Percentiles rank a stretch among this genome's conserved stretches.
Conservation (phyloP, 139 green algal species). For the Yamagishiella unicocca region DNA sequence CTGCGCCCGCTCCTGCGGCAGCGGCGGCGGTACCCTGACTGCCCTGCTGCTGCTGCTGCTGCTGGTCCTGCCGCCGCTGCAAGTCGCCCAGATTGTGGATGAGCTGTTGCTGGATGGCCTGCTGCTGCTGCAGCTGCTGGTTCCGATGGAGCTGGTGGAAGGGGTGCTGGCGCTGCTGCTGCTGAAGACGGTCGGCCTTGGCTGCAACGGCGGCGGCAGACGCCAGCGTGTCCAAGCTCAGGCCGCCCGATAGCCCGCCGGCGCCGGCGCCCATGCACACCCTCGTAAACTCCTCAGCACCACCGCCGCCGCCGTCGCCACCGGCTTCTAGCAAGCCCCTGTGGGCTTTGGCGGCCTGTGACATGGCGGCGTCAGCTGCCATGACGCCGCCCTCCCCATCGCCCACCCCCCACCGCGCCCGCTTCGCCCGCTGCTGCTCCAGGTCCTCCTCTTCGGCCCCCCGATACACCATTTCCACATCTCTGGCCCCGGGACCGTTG, state of each 20-base stretch:
- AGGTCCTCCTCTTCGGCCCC: not conserved
- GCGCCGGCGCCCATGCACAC: not conserved
- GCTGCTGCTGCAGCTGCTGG: not conserved
- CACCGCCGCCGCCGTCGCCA: not conserved
- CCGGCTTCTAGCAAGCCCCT: not conserved
- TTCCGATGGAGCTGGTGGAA: not conserved
- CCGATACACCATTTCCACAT: not conserved
- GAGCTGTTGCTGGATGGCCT: not conserved
- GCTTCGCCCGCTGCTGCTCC: no score
- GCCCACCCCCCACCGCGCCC: no score
- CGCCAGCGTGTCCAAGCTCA: slow-evolving; percentile 1
- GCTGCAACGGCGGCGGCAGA: slow-evolving; percentile 2
- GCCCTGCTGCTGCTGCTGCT: not conserved
- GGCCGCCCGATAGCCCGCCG: not conserved
- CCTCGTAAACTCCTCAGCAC: not conserved
- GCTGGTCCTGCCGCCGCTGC: no score
- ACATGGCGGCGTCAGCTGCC: not conserved
- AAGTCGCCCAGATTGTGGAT: not conserved
- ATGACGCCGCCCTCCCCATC: not conserved
- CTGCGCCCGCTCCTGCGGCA: not conserved
- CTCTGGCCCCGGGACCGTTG: not conserved
- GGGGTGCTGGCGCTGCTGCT: not conserved
- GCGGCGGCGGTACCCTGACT: not conserved
- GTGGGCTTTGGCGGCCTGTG: not conserved
- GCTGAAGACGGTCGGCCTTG: not conserved